Evolutionary conservation across 768 basidiomycete genomes (phyloP), one percentile per base, ranked within the genome.

Genomic region (Calocybe cyanea): DNA sequence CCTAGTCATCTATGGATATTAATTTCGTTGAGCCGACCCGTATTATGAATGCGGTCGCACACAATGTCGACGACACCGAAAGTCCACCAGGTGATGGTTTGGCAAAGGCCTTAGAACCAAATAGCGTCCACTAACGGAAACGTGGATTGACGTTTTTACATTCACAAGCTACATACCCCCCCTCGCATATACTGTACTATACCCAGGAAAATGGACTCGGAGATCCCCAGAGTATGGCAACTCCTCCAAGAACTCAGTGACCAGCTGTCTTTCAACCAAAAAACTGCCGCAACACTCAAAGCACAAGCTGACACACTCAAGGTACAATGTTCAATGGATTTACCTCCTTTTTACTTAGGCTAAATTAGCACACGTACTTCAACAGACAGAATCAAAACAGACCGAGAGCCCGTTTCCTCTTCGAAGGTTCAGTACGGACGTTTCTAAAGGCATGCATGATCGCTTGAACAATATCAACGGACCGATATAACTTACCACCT

Each of bases 381-480:
- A 31, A 43, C 60, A 91, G 90, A 77, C 75, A n/a, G 85, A 92
- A 63, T 87, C 92, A 14, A 66, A 75, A 0, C 76, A 91, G 56
- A 67, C 76, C 2, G 78, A 80, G 5, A 79, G 84, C 19, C 90
- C 90, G 2, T 90, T 87, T 61, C 75, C 83, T 0, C 69, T 97
- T 32, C 71, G 92, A 53, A 77, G 93, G 31, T 89, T 86, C 64
- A 94, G 95, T 62, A 78, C 82, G 7, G 93, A 97, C 62, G 79
- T 97, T 4, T 80, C 87, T 11, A 83, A 87, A 73, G 89, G 89
- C 87, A 51, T 45, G 70, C n/a, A n/a, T n/a, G n/a, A n/a, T n/a
- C n/a, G n/a, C n/a, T n/a, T n/a, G n/a, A n/a, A n/a, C n/a, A n/a
- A n/a, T n/a, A n/a, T n/a, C n/a, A n/a, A n/a, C n/a, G n/a, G n/a